Percentiles rank a stretch among this genome's conserved stretches.
Conservation (phyloP, 2,329 filamentous ascomycete species). For the Byssochlamys sp. region DNA sequence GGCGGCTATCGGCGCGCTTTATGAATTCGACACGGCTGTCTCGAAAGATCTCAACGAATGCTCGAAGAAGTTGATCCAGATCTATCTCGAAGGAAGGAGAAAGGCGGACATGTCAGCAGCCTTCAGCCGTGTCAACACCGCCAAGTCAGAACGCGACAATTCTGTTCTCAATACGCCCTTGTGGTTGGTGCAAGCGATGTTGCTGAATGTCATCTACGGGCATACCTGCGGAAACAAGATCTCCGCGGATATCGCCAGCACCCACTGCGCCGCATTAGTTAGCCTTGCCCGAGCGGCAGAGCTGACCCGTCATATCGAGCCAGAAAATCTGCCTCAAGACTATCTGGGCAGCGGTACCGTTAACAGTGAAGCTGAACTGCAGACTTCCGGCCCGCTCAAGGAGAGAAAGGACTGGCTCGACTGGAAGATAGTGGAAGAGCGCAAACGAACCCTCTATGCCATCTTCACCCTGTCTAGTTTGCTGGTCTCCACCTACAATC, state of each 20-base stretch:
- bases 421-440: constrained; percentile 82
- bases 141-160: constrained; percentile 46
- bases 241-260: constrained; percentile 82
- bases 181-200: constrained; percentile 94
- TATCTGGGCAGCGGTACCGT: constrained; percentile 31
- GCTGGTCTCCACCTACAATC: constrained; percentile 84
- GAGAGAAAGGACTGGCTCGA: constrained; percentile 61
- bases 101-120: constrained; percentile 67
- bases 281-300: constrained; percentile 85
- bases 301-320: constrained; percentile 44
- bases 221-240: constrained; percentile 89
- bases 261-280: constrained; percentile 80
- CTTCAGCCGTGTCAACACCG: constrained; percentile 44
- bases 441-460: constrained; percentile 82
- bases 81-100: constrained; percentile 82
- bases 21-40: constrained; percentile 70
- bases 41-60: constrained; percentile 84
- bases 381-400: constrained; percentile 24
- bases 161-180: constrained; percentile 68
- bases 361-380: constrained; percentile 16
- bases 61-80: constrained; percentile 88
- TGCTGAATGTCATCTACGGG: constrained; percentile 89
- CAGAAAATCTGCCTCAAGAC: constrained; percentile 28
- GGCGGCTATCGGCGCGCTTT: constrained; percentile 76
- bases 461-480: constrained; percentile 88